These are phyloP conservation scores for Saccharomycopsis oosterbeekiorum DNA, from an alignment of 805 yeast genomes.

Conservation along the genomic window DNA sequence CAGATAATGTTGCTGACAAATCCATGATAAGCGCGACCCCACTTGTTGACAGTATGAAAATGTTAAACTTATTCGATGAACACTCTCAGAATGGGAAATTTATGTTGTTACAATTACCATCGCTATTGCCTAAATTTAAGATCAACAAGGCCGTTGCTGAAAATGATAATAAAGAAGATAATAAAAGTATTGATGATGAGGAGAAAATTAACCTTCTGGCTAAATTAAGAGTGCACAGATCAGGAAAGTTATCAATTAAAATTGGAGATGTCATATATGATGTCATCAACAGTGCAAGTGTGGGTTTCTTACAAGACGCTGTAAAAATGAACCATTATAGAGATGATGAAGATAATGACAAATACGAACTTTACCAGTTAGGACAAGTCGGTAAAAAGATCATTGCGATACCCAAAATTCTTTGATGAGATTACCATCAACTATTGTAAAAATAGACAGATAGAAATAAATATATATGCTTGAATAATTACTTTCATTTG, in stretches of 20 bases:
- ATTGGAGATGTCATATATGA: slow-evolving; percentile 64
- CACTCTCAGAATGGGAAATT: slow-evolving; percentile 21
- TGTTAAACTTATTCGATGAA: slow-evolving; percentile 9
- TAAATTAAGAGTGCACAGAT: slow-evolving; percentile 74
- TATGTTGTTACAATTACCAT: slow-evolving; percentile 41
- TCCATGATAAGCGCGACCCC: background rate
- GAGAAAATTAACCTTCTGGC: slow-evolving; percentile 32
- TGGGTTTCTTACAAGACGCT: slow-evolving; percentile 59
- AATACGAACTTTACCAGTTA: slow-evolving; percentile 9
- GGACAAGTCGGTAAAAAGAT: slow-evolving; percentile 17
- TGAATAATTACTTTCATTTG: background rate
- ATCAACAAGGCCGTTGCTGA: slow-evolving; percentile 3
- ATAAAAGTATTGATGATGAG: slow-evolving; percentile 10
- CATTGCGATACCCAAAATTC: slow-evolving; percentile 10
- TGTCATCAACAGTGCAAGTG: slow-evolving; percentile 59
- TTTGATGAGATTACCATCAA: background rate
- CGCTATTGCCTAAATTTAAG: slow-evolving; percentile 32
- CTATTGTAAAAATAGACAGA: background rate
- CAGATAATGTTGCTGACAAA: slow-evolving; percentile 21
- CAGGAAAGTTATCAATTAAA: slow-evolving; percentile 71
- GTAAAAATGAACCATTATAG: slow-evolving; percentile 3
- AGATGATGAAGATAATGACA: slow-evolving; percentile 4
- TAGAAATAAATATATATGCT: background rate
- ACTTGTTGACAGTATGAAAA: slow-evolving; percentile 7
- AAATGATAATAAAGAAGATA: slow-evolving; percentile 16